Evolutionary conservation across 2,329 filamentous ascomycete species (phyloP).

Genomic region (Waltergamsia citrina): DNA sequence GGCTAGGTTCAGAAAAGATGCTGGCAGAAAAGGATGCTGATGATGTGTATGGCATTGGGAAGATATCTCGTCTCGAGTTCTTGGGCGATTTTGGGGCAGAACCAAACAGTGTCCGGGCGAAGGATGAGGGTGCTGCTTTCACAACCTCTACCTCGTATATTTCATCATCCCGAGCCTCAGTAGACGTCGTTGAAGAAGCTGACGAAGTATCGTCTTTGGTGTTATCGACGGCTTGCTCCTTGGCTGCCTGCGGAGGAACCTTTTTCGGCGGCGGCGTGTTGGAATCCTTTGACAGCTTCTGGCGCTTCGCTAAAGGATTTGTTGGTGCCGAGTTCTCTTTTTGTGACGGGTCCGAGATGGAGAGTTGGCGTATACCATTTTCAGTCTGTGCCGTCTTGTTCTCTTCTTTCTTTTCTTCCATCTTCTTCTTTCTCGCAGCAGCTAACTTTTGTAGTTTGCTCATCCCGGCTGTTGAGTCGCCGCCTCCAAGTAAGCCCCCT

Average conservation of each 20-base stretch:
- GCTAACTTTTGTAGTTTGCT: constrained; percentile 90
- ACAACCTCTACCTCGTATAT: constrained; percentile 7
- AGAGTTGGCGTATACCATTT: constrained; percentile 18
- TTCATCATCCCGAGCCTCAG: background rate
- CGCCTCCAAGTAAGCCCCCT: constrained; percentile 71
- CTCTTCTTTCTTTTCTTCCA: constrained; percentile 45
- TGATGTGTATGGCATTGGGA: constrained; percentile 39
- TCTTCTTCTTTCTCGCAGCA: constrained; percentile 76
- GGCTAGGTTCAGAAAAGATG: constrained; percentile 77
- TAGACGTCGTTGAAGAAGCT: background rate
- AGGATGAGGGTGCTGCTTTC: constrained; percentile 37
- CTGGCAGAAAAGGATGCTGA: constrained; percentile 40
- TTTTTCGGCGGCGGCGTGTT: background rate
- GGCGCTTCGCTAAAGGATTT: constrained; percentile 12
- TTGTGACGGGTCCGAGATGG: constrained; percentile 14
- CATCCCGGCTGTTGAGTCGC: constrained; percentile 55
- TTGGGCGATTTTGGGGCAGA: constrained; percentile 20
- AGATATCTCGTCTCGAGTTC: constrained; percentile 19
- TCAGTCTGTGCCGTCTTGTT: constrained; percentile 14
- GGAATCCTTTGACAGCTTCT: constrained; percentile 9
- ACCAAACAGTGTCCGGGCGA: constrained; percentile 44
- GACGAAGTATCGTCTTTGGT: background rate
- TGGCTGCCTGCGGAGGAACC: background rate
- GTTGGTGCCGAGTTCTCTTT: constrained; percentile 16
- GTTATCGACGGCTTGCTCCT: background rate